These are phyloP conservation scores for Solanum sejunctum DNA, from an alignment of 257 asterid genomes.

Conservation along the genomic window DNA sequence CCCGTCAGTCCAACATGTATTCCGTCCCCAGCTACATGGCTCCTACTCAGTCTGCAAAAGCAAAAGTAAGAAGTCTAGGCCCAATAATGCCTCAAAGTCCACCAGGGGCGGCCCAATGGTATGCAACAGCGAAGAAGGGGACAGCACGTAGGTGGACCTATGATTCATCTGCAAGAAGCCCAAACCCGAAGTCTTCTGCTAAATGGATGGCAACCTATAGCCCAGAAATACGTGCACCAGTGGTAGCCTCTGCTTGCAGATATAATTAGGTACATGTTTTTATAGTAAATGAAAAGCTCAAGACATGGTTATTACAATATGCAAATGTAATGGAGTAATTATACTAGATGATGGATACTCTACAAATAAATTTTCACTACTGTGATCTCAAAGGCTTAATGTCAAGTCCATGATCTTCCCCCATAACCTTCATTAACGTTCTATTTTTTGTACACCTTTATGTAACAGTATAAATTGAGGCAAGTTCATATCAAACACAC, in stretches of 20 bases:
- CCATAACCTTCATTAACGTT: too few relatives aligned
- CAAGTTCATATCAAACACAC: too few relatives aligned
- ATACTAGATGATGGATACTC: not conserved
- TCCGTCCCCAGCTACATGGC: constrained; percentile 74
- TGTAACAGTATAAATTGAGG: not conserved
- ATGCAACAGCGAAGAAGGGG: constrained; percentile 36
- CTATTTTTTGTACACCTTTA: too few relatives aligned
- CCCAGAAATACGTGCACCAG: constrained; percentile 46
- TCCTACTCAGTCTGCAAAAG: constrained; percentile 75
- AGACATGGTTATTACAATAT: not conserved
- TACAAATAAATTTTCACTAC: not conserved
- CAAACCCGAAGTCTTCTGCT: constrained; percentile 21
- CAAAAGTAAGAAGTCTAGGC: constrained; percentile 48
- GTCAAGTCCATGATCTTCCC: not conserved
- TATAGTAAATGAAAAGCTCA: not conserved
- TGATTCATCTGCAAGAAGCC: constrained; percentile 51
- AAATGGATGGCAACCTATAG: constrained; percentile 36
- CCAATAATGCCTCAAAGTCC: constrained; percentile 27
- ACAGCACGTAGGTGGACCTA: constrained; percentile 18
- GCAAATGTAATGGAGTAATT: not conserved
- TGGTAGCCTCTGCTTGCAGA: constrained; percentile 29
- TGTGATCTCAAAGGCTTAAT: not conserved
- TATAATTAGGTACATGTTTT: constrained; percentile 15
- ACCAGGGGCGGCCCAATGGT: constrained; percentile 23
- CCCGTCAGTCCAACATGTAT: constrained; percentile 5